Percentiles rank a stretch among this genome's conserved stretches.
Conservation (phyloP, 192 early-diverging fungal species). For the Haplosporangium gracile region DNA sequence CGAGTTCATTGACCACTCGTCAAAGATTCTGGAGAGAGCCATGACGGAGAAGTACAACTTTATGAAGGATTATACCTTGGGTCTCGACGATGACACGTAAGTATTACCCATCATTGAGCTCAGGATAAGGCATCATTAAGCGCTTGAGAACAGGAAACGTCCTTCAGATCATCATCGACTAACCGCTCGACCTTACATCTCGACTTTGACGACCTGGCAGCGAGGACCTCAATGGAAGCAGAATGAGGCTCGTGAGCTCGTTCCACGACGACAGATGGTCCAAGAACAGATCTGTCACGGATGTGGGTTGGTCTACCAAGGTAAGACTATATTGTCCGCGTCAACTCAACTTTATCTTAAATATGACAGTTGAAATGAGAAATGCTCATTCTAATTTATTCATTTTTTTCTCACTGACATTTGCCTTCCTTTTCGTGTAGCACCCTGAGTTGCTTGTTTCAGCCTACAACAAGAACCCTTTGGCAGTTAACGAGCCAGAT, state of each 20-base stretch:
- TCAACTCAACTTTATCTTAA: too few relatives aligned
- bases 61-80: slow-evolving; percentile 93
- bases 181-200: neutral
- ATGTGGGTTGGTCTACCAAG: slow-evolving; percentile 91
- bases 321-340: slow-evolving; percentile 48
- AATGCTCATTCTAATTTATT: neutral
- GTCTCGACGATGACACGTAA: slow-evolving; percentile 67
- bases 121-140: neutral
- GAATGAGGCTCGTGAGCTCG: slow-evolving; percentile 75
- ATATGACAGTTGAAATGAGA: neutral
- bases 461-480: slow-evolving; percentile 93
- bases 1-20: slow-evolving; percentile 89
- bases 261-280: slow-evolving; percentile 90
- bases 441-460: slow-evolving; percentile 90
- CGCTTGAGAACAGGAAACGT: neutral
- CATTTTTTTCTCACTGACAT: neutral
- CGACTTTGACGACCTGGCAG: slow-evolving; percentile 32
- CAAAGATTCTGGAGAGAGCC: slow-evolving; percentile 91
- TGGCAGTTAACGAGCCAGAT: slow-evolving; percentile 90
- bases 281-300: slow-evolving; percentile 92
- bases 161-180: neutral
- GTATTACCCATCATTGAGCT: neutral
- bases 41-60: slow-evolving; percentile 91
- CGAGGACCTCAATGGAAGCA: slow-evolving; percentile 74
- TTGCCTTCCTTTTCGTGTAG: slow-evolving; percentile 40